These are phyloP conservation scores for Wickerhamomyces alni DNA, from an alignment of 805 yeast species.

Conservation along the genomic window DNA sequence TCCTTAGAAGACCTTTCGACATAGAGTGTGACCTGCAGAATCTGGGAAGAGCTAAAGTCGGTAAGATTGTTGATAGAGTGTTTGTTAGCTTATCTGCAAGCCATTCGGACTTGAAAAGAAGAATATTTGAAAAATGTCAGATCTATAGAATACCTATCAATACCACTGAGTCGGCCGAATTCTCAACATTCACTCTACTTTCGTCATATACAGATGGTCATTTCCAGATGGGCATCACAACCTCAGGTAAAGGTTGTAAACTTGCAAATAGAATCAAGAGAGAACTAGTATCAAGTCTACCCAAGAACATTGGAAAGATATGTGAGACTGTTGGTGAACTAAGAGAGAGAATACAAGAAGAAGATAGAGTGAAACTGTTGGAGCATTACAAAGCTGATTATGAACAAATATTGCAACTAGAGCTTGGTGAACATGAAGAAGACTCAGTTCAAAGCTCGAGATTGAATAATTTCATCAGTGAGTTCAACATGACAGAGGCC, in stretches of 20 bases:
- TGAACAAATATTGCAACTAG: constrained; percentile 27
- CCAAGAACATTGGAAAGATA: constrained; percentile 61
- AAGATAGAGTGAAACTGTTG: constrained; percentile 34
- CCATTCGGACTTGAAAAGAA: constrained; percentile 26
- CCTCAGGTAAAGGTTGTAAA: constrained; percentile 86
- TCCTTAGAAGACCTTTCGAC: constrained; percentile 30
- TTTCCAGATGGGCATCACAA: constrained; percentile 77
- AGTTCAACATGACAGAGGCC: constrained; percentile 47
- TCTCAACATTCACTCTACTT: constrained; percentile 69
- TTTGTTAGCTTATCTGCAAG: constrained; percentile 48
- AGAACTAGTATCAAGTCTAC: constrained; percentile 60
- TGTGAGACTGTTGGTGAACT: constrained; percentile 66
- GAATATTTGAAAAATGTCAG: constrained; percentile 46
- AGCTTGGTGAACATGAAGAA: constrained; percentile 56
- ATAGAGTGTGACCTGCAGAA: constrained; percentile 38
- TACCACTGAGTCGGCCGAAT: constrained; percentile 64
- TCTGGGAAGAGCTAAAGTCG: constrained; percentile 59
- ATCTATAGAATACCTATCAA: constrained; percentile 75
- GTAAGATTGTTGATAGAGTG: constrained; percentile 65
- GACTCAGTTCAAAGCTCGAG: constrained; percentile 57
- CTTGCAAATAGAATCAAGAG: constrained; percentile 76
- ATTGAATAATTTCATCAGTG: constrained; percentile 58
- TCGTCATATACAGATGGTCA: constrained; percentile 68
- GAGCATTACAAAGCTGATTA: constrained; percentile 20
- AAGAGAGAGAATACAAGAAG: constrained; percentile 47